phyloP scores from a whole-genome alignment of 2,329 filamentous ascomycete genomes.

The Alternaria postmessia region DNA sequence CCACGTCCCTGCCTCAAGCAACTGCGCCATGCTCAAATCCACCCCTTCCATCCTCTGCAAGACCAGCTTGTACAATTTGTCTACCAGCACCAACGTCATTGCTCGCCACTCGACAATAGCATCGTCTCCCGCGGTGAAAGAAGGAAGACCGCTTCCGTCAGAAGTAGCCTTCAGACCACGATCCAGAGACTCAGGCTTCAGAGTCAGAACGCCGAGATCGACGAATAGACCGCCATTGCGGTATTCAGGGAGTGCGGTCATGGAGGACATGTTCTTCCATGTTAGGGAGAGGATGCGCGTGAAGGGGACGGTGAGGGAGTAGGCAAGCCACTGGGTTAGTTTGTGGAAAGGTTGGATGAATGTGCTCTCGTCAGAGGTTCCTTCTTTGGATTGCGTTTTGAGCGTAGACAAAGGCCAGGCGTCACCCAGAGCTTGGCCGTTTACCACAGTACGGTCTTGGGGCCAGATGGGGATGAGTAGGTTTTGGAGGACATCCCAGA shows the following conservation, averaged over 20 bases:
- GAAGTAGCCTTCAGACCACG: conserved; percentile 71
- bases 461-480: conserved; percentile 90
- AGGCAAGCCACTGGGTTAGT: conserved; percentile 91
- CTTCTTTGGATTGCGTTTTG: conserved; percentile 68
- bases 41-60: conserved; percentile 74
- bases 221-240: conserved; percentile 89
- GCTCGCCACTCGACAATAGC: conserved; percentile 81
- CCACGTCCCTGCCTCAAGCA: conserved; percentile 95
- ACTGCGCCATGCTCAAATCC: conserved; percentile 77
- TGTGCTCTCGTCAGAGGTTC: conserved; percentile 39
- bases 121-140: conserved; percentile 75
- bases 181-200: conserved; percentile 72
- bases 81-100: conserved; percentile 74
- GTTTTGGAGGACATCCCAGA: conserved; percentile 89
- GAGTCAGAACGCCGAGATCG: conserved; percentile 78
- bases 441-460: conserved; percentile 79
- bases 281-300: conserved; percentile 78
- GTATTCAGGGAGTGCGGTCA: conserved; percentile 91
- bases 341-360: conserved; percentile 89
- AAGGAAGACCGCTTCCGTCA: conserved; percentile 69
- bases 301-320: conserved; percentile 86
- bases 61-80: conserved; percentile 72
- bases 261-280: conserved; percentile 80
- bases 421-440: conserved; percentile 84
- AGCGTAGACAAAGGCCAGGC: conserved; percentile 88